Conservation (phyloP, 805 yeast species). For the Schizosaccharomyces japonicus region DNA sequence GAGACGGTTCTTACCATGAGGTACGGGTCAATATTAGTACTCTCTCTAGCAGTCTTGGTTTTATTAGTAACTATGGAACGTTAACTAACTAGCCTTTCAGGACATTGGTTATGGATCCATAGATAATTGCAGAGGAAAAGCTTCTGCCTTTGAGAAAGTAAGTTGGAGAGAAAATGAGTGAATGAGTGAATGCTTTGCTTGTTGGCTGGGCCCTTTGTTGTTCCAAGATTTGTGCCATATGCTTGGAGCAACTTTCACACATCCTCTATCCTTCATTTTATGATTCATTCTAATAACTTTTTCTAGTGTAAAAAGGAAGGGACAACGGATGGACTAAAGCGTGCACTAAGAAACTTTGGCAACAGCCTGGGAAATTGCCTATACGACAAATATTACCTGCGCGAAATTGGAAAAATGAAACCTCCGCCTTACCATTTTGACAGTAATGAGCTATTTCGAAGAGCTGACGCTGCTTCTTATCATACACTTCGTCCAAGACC, state of each 20-base stretch:
- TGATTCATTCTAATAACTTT: too few species aligned
- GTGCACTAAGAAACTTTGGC: constrained; percentile 61
- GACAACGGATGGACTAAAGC: constrained; percentile 58
- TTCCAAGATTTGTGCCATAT: too few species aligned
- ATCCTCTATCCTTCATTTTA: too few species aligned
- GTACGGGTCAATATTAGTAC: background rate
- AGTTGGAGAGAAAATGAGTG: background rate
- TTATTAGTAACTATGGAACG: background rate
- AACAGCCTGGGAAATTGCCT: constrained; percentile 36
- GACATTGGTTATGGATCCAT: constrained; percentile 49
- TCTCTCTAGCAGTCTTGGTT: too few species aligned
- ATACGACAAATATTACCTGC: constrained; percentile 12
- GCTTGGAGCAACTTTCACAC: too few species aligned
- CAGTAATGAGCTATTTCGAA: background rate
- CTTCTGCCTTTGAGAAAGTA: constrained; percentile 46
- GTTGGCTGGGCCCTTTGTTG: too few species aligned
- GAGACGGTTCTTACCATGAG: constrained; percentile 64
- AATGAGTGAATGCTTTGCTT: background rate
- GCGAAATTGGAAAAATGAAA: constrained; percentile 4
- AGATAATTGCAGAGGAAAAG: constrained; percentile 28
- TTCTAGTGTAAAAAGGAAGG: constrained; percentile 50
- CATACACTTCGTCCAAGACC: too few species aligned
- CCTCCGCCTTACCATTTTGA: constrained; percentile 1
- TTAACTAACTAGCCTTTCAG: background rate
- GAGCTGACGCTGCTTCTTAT: background rate